Evolutionary conservation across 768 basidiomycete species (phyloP), one percentile per base, ranked within the genome.

Genomic region (Amanita exitialis): DNA sequence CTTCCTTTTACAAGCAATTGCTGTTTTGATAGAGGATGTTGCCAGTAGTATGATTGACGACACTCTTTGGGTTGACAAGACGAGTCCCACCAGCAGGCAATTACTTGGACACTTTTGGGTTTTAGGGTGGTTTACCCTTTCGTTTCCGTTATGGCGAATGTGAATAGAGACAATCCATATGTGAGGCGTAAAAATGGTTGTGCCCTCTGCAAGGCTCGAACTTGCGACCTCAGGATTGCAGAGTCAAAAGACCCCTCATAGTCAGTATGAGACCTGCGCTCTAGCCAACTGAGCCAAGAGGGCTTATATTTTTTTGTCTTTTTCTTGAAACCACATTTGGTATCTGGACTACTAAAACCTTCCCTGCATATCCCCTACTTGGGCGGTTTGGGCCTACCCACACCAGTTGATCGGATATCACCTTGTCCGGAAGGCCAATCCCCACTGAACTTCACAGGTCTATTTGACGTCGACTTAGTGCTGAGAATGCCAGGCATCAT

Each of bases 231-330:
- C 42, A 47, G 44, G 47, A 46, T 38, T 38, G 21, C 41, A 18
- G 49, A 32, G 44, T 35, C n/a, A 27, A 23, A 9, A 23, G 44
- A 41, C 52, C 53, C 61, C 60, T 61, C 62, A 62, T 56, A 64
- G 16, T 3, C 32, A 21, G 6, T 63, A 65, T 64, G 64, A 67
- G 63, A 65, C 64, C 62, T 60, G 61, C 64, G 62, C 66, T 66
- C 66, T 66, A 64, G 56, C 65, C 66, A 66, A 64, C 66, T 66
- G 66, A 66, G 66, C 66, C 66, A 68, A 68, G 64, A 58, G 62
- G 59, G 61, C 63, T 49, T 37, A n/a, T n/a, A n/a, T n/a, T n/a
- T n/a, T n/a, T n/a, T n/a, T n/a, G n/a, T n/a, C n/a, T n/a, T n/a
- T n/a, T n/a, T n/a, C n/a, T n/a, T n/a, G n/a, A n/a, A n/a, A n/a